phyloP scores from a whole-genome alignment of 352 stramenopile genomes.

The Globisporangium polare region DNA sequence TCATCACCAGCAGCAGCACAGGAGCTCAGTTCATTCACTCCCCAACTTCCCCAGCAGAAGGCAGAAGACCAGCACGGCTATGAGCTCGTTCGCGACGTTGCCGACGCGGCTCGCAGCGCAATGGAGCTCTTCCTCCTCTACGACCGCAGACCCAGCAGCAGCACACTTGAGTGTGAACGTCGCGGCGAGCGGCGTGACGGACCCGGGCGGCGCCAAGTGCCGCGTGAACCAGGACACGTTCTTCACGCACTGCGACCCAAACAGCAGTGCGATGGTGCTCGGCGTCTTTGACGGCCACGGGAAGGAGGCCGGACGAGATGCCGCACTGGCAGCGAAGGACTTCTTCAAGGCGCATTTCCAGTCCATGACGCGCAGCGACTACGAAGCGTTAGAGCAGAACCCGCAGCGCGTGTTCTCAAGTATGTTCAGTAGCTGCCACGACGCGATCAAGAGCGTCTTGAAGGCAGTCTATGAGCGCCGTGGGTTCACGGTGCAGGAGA shows the following conservation, averaged over 20 bases:
- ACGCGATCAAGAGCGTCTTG: conserved; percentile 61
- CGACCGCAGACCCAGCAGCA: not conserved
- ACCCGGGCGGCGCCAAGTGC: conserved; percentile 49
- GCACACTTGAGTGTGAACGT: conserved; percentile 12
- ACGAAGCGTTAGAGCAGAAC: conserved; percentile 43
- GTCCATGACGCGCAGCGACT: conserved; percentile 37
- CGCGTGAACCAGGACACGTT: conserved; percentile 88
- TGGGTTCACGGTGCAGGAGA: conserved; percentile 55
- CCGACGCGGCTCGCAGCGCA: not conserved
- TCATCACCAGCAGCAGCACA: too few relatives aligned
- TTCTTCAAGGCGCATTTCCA: conserved; percentile 70
- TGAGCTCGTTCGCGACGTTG: conserved; percentile 12
- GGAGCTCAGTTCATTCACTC: not conserved
- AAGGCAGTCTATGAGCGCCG: conserved; percentile 48
- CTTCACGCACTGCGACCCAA: conserved; percentile 55
- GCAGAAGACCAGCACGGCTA: not conserved
- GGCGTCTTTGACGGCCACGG: conserved; percentile 88
- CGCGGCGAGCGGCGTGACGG: conserved; percentile 45
- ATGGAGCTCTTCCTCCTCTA: not conserved
- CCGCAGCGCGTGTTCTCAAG: conserved; percentile 43
- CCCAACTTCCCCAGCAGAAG: not conserved
- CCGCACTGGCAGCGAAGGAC: conserved; percentile 49
- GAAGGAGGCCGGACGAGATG: conserved; percentile 64
- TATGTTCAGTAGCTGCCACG: conserved; percentile 61
- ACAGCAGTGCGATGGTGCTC: conserved; percentile 45